Conservation (phyloP, 2,329 filamentous ascomycete genomes). For the Bipolaris bicolor region DNA sequence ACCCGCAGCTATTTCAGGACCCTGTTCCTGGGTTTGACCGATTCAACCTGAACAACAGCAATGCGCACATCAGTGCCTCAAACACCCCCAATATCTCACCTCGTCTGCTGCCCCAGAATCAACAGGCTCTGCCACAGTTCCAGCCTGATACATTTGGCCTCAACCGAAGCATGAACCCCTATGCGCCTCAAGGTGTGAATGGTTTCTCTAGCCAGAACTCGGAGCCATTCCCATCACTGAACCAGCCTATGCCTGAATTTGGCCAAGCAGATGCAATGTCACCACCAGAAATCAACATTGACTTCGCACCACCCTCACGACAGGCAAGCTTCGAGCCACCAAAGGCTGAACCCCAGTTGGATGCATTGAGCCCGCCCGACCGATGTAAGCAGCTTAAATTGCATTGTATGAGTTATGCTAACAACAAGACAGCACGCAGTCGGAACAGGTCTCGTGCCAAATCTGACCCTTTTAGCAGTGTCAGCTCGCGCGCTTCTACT, state of each 20-base stretch:
- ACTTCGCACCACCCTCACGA: slow-evolving; percentile 79
- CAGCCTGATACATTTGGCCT: slow-evolving; percentile 56
- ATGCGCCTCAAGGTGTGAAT: slow-evolving; percentile 55
- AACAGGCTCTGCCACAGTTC: slow-evolving; percentile 60
- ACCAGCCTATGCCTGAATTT: slow-evolving; percentile 63
- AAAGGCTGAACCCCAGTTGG: slow-evolving; percentile 67
- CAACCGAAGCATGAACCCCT: slow-evolving; percentile 55
- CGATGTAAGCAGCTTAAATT: slow-evolving; percentile 56
- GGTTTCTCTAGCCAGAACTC: slow-evolving; percentile 58
- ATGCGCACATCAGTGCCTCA: slow-evolving; percentile 62
- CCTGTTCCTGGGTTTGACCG: slow-evolving; percentile 73
- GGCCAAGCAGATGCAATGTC: slow-evolving; percentile 77
- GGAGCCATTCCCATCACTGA: slow-evolving; percentile 57
- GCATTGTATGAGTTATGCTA: slow-evolving; percentile 19
- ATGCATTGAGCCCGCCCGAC: slow-evolving; percentile 84
- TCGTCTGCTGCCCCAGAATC: slow-evolving; percentile 72
- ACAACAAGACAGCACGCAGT: slow-evolving; percentile 55
- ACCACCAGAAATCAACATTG: slow-evolving; percentile 93
- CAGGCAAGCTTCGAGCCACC: slow-evolving; percentile 70
- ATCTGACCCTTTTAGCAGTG: slow-evolving; percentile 64
- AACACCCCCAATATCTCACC: slow-evolving; percentile 75
- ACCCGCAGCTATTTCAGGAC: slow-evolving; percentile 75
- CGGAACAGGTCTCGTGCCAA: slow-evolving; percentile 63
- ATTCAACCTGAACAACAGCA: slow-evolving; percentile 69
- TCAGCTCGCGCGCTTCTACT: slow-evolving; percentile 53